A percentile compares a stretch with the other conserved stretches of the same genome.
Conservation (phyloP, 208 protist genomes). For the Wallacemonas sp. region DNA sequence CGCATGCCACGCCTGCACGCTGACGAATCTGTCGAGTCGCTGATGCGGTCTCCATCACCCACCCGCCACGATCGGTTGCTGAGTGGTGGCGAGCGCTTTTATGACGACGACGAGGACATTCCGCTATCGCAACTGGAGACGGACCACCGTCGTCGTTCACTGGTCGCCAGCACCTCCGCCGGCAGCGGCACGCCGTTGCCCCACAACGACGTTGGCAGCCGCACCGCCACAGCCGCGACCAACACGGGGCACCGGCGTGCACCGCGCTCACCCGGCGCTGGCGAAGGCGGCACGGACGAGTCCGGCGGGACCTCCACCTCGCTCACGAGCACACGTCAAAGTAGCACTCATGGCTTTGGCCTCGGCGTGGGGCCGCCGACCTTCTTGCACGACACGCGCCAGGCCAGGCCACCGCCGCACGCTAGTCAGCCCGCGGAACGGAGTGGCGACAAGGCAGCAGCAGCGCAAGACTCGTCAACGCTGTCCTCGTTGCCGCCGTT, state of each 20-base stretch:
- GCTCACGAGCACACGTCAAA: neutral
- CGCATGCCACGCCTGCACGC: neutral
- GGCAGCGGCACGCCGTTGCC: no score
- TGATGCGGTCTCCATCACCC: neutral
- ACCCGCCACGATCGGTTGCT: neutral
- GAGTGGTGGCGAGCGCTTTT: conserved; percentile 2
- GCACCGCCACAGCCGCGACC: neutral
- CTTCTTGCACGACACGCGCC: neutral
- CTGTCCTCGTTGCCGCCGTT: no score
- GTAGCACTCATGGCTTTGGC: neutral
- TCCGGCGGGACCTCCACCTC: neutral
- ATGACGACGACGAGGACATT: conserved; percentile 9
- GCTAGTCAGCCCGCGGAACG: no score
- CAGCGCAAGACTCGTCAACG: no score
- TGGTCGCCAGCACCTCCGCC: no score
- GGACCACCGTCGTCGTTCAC: neutral
- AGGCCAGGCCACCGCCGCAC: no score
- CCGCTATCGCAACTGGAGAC: neutral
- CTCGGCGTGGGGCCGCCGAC: neutral
- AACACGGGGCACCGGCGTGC: neutral
- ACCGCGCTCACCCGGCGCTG: neutral
- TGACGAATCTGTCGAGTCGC: neutral
- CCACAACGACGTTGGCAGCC: no score
- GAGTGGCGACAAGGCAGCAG: no score
- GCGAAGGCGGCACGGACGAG: neutral